These are phyloP conservation scores for Pestalotiopsis sp. DNA, from an alignment of 2,329 filamentous ascomycete genomes.

Conservation along the genomic window DNA sequence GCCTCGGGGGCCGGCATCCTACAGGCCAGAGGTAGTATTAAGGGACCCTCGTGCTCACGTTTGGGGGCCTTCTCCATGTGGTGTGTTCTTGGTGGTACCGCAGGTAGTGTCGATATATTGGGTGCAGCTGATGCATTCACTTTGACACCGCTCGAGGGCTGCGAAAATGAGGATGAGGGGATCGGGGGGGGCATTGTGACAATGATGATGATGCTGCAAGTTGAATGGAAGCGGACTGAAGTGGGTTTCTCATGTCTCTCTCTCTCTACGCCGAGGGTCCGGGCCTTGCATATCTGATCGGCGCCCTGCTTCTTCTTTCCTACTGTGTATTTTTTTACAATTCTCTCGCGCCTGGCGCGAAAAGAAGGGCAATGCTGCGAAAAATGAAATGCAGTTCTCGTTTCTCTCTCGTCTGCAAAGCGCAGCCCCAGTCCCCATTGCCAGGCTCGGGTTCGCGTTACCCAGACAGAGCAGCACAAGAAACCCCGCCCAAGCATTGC, in stretches of 20 bases:
- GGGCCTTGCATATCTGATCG: no score
- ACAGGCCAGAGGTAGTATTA: background rate
- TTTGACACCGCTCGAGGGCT: no score
- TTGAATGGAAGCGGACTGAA: no score
- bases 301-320: no score
- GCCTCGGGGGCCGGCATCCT: background rate
- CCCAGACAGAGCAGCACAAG: slow-evolving; percentile 1
- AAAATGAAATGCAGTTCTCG: background rate
- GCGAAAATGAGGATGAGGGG: no score
- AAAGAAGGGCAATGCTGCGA: no score
- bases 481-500: background rate
- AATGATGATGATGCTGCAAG: no score
- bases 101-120: background rate
- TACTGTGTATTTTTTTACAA: no score
- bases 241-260: no score
- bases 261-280: no score
- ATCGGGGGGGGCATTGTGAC: no score
- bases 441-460: background rate
- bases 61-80: background rate
- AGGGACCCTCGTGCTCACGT: background rate
- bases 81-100: background rate
- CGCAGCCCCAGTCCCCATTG: background rate
- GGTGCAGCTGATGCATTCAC: slow-evolving; percentile 5
- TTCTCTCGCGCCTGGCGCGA: no score
- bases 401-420: background rate